Percentiles rank a stretch among this genome's conserved stretches.
phyloP scores from a whole-genome alignment of 257 asterid species.

The Echites panduratus region DNA sequence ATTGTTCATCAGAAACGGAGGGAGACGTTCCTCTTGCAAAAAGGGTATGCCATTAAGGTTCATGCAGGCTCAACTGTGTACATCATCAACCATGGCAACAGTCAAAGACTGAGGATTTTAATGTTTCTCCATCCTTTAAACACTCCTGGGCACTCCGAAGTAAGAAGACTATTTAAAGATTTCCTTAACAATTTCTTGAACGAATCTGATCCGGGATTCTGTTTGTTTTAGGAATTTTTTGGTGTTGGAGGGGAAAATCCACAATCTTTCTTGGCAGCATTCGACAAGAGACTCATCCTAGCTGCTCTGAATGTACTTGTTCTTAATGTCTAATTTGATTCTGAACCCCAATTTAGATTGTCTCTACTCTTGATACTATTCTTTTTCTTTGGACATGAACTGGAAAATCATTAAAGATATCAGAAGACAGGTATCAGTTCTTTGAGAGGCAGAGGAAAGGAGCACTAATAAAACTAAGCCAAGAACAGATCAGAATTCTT shows the following conservation, averaged over 20 bases:
- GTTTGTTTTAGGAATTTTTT: constrained; percentile 29
- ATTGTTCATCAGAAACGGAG: constrained; percentile 18
- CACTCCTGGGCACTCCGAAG: constrained; percentile 35
- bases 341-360: background rate
- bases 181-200: background rate
- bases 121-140: constrained; percentile 31
- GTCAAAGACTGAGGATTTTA: constrained; percentile 28
- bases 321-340: background rate
- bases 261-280: constrained; percentile 30
- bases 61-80: constrained; percentile 34
- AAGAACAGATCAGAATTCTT: constrained; percentile 38
- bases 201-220: background rate
- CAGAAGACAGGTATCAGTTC: constrained; percentile 22
- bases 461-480: constrained; percentile 27
- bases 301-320: constrained; percentile 44
- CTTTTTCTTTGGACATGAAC: background rate
- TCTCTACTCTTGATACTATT: background rate
- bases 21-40: constrained; percentile 24
- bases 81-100: constrained; percentile 26
- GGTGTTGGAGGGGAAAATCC: constrained; percentile 40
- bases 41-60: constrained; percentile 34
- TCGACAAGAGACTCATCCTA: constrained; percentile 43
- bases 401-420: constrained; percentile 16
- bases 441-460: constrained; percentile 33
- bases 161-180: background rate